phyloP scores from a whole-genome alignment of 2,329 filamentous ascomycete species.

The Apiospora pterosperma region DNA sequence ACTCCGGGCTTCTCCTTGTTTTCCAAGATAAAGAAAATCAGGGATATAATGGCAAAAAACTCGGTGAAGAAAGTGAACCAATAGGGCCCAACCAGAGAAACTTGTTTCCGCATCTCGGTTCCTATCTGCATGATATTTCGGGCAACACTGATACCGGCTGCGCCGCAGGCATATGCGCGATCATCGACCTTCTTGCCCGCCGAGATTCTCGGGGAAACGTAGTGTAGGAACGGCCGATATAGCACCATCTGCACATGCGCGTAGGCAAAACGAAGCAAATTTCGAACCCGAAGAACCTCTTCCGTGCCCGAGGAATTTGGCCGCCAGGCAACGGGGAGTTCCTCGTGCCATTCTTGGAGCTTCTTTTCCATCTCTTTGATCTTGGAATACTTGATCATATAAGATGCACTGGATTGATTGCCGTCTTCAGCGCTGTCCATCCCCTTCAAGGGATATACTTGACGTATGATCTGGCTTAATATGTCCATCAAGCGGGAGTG shows the following conservation, averaged over 20 bases:
- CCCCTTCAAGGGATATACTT: constrained; percentile 62
- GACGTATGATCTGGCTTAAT: constrained; percentile 60
- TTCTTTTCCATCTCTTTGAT: constrained; percentile 64
- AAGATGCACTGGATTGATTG: constrained; percentile 43
- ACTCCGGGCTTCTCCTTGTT: constrained; percentile 73
- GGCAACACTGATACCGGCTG: constrained; percentile 59
- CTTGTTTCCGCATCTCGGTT: constrained; percentile 71
- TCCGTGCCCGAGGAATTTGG: constrained; percentile 74
- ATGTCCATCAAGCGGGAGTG: constrained; percentile 62
- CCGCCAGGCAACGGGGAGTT: constrained; percentile 71
- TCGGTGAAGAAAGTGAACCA: constrained; percentile 87
- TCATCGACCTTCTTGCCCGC: constrained; percentile 63
- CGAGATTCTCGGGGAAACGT: constrained; percentile 64
- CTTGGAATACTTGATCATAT: constrained; percentile 59
- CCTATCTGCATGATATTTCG: constrained; percentile 78
- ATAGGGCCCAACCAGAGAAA: constrained; percentile 74
- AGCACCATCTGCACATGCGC: constrained; percentile 80
- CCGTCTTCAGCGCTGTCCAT: constrained; percentile 42
- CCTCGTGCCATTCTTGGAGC: constrained; percentile 60
- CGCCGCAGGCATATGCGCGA: constrained; percentile 71
- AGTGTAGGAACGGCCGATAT: constrained; percentile 81
- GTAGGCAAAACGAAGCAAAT: constrained; percentile 74
- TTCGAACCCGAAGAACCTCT: constrained; percentile 76
- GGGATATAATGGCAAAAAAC: constrained; percentile 75
- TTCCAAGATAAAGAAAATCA: constrained; percentile 77